A percentile compares a stretch with the other conserved stretches of the same genome.
These are phyloP conservation scores for Aspergillus latus DNA, from an alignment of 2,329 filamentous ascomycete genomes.

Conservation along the genomic window DNA sequence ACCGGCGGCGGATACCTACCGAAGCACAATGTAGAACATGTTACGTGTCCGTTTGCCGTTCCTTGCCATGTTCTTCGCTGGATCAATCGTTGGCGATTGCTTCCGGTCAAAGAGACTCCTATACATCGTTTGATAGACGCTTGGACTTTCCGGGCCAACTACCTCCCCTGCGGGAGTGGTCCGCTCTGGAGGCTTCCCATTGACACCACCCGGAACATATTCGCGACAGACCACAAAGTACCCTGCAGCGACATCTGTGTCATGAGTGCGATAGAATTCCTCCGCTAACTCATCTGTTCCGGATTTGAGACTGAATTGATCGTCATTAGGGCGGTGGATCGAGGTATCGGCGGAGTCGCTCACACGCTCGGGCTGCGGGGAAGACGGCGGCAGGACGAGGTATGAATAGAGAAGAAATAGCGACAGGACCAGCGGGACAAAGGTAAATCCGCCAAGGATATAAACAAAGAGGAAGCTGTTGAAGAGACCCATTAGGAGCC, in stretches of 20 bases:
- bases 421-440: constrained; percentile 70
- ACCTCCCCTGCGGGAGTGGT: constrained; percentile 77
- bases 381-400: constrained; percentile 59
- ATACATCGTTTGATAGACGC: constrained; percentile 98
- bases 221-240: constrained; percentile 96
- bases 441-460: constrained; percentile 82
- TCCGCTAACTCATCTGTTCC: constrained; percentile 60
- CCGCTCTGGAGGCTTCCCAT: constrained; percentile 87
- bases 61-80: constrained; percentile 51
- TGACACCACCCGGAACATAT: constrained; percentile 86
- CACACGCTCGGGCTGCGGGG: constrained; percentile 23
- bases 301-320: constrained; percentile 63
- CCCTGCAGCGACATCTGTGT: constrained; percentile 78
- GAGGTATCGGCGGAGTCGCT: constrained; percentile 40
- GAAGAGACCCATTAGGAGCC: constrained; percentile 46
- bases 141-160: constrained; percentile 77
- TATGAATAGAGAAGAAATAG: constrained; percentile 66
- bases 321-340: constrained; percentile 60
- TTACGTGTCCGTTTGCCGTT: constrained; percentile 68
- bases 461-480: constrained; percentile 69
- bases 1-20: constrained; percentile 54
- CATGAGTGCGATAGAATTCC: constrained; percentile 61
- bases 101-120: constrained; percentile 90
- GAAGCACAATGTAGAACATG: constrained; percentile 87
- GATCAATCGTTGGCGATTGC: constrained; percentile 55